Percentiles rank a stretch among this genome's conserved stretches.
phyloP scores from a whole-genome alignment of 495 filamentous ascomycete genomes.

The Mytilinidion resinicola region DNA sequence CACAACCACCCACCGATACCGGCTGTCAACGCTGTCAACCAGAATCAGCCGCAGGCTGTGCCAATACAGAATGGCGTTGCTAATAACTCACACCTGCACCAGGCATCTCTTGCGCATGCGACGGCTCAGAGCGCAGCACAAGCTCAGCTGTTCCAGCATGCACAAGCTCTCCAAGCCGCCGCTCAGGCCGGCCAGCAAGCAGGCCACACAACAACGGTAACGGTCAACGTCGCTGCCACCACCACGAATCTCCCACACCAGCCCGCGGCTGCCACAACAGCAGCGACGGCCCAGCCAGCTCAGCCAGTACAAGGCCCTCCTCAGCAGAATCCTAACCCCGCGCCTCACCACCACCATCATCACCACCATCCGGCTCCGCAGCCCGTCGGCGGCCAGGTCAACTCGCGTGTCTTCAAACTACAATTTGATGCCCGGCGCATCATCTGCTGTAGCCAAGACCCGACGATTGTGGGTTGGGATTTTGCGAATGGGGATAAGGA shows the following conservation, averaged over 20 bases:
- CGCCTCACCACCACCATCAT: conserved; percentile 28
- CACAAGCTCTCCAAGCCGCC: conserved; percentile 22
- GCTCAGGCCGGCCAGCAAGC: conserved; percentile 19
- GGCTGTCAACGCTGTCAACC: conserved; percentile 5
- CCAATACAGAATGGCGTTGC: neutral
- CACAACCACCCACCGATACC: conserved; percentile 5
- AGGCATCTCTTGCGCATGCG: conserved; percentile 6
- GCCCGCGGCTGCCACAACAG: conserved; percentile 13
- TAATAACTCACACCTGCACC: neutral
- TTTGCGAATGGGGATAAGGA: conserved; percentile 86
- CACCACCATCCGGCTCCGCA: conserved; percentile 5
- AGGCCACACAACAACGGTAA: conserved; percentile 8
- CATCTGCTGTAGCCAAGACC: conserved; percentile 87
- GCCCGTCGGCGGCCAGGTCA: conserved; percentile 1
- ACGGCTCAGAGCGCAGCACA: conserved; percentile 21
- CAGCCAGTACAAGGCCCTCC: neutral
- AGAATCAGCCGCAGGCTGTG: conserved; percentile 4
- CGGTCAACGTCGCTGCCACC: conserved; percentile 3
- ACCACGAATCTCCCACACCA: conserved; percentile 13
- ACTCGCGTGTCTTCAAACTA: conserved; percentile 83
- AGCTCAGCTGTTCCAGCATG: conserved; percentile 21
- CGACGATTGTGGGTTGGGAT: conserved; percentile 93
- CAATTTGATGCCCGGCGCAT: conserved; percentile 94
- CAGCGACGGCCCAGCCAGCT: neutral
- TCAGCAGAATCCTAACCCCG: conserved; percentile 1